Percentiles rank a stretch among this genome's conserved stretches.
Evolutionary conservation across 495 filamentous ascomycete species (phyloP).

Genomic region (Thermothielavioides terrestris): DNA sequence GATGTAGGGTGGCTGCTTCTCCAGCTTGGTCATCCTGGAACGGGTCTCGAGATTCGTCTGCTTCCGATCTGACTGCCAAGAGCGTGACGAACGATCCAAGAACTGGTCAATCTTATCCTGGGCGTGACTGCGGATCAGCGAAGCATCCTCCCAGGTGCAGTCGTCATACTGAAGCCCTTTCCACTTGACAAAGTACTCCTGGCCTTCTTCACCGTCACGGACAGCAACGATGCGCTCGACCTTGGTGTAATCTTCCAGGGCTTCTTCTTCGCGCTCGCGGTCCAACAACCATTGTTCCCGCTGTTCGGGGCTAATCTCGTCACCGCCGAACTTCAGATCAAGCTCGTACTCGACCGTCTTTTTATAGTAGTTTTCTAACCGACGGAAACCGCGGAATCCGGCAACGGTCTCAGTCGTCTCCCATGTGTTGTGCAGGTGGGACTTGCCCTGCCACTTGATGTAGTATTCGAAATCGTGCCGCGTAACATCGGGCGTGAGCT

Average conservation of each 20-base stretch:
- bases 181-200: slow-evolving; percentile 91
- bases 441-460: slow-evolving; percentile 96
- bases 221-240: slow-evolving; percentile 87
- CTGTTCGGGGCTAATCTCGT: slow-evolving; percentile 69
- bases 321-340: slow-evolving; percentile 56
- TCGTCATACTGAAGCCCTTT: slow-evolving; percentile 79
- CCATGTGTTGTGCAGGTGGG: slow-evolving; percentile 94
- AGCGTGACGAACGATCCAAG: slow-evolving; percentile 65
- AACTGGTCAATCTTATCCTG: slow-evolving; percentile 87
- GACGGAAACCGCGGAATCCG: slow-evolving; percentile 60
- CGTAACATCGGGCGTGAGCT: slow-evolving; percentile 46
- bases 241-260: slow-evolving; percentile 73
- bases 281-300: slow-evolving; percentile 86
- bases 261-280: slow-evolving; percentile 75
- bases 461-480: slow-evolving; percentile 86
- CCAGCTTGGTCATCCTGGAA: slow-evolving; percentile 58
- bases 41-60: slow-evolving; percentile 71
- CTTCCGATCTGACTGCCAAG: slow-evolving; percentile 63
- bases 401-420: slow-evolving; percentile 62
- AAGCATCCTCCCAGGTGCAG: slow-evolving; percentile 86
- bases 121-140: slow-evolving; percentile 63
- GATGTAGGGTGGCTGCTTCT: slow-evolving; percentile 76
- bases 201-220: slow-evolving; percentile 63
- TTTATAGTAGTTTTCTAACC: slow-evolving; percentile 86
- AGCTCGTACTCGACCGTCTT: slow-evolving; percentile 71